Evolutionary conservation across 495 filamentous ascomycete species (phyloP).

Genomic region (Xylaria scruposa): DNA sequence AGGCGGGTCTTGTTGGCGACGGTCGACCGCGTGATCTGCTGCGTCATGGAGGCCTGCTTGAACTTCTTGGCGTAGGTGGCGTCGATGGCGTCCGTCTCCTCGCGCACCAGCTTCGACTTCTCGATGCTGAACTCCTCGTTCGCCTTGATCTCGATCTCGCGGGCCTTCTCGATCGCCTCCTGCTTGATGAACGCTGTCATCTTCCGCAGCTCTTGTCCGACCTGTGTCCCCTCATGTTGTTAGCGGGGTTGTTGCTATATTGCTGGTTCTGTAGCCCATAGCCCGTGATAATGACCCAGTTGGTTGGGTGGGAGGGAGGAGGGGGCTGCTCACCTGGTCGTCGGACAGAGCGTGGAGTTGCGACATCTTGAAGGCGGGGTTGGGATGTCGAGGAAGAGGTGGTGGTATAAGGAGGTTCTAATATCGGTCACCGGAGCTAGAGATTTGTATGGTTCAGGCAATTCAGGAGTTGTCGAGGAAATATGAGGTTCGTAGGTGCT

Average conservation of each 20-base stretch:
- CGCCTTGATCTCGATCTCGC: slow-evolving; percentile 96
- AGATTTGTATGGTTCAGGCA: neutral
- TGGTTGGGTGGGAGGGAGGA: slow-evolving; percentile 5
- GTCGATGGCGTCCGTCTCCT: slow-evolving; percentile 94
- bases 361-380: slow-evolving; percentile 72
- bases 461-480: neutral
- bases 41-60: slow-evolving; percentile 94
- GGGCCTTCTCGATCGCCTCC: slow-evolving; percentile 95
- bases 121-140: slow-evolving; percentile 98
- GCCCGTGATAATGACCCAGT: neutral
- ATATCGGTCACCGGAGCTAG: slow-evolving; percentile 5
- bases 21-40: slow-evolving; percentile 95
- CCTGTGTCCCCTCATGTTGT: slow-evolving; percentile 57
- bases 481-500: slow-evolving; percentile 20
- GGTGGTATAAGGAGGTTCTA: neutral
- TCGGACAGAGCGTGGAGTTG: slow-evolving; percentile 92
- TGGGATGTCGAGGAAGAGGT: slow-evolving; percentile 23
- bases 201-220: slow-evolving; percentile 94
- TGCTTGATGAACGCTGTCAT: slow-evolving; percentile 99
- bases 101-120: slow-evolving; percentile 95
- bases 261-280: neutral
- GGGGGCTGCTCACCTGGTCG: slow-evolving; percentile 75
- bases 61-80: slow-evolving; percentile 93
- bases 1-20: slow-evolving; percentile 94
- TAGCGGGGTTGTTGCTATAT: slow-evolving; percentile 24